Evolutionary conservation across 2,329 filamentous ascomycete genomes (phyloP), one percentile per base, ranked within the genome.

Genomic region (Xylaria sp.): DNA sequence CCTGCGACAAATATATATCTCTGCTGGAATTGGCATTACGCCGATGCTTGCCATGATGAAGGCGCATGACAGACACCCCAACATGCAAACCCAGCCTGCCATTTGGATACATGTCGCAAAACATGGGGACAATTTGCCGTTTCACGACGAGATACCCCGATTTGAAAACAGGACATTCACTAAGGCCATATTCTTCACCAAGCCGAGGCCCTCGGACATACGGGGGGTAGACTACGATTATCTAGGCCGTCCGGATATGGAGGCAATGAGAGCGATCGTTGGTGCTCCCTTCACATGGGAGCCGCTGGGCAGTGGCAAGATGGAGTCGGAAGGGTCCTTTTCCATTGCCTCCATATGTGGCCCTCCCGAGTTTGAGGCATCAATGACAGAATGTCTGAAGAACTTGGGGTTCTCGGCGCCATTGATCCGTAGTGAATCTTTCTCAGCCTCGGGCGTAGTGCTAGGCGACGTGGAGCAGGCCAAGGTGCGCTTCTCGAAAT

Each of bases 21-120:
- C 70, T 8, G 68, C 70, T 1, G 68, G 68, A 9, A 68, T 71
- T 21, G 70, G 70, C 17, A 64, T 72, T 31, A 72, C 68, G 10
- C 68, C 70, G 13, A 54, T 70, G 38, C 62, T 70, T 10, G 60
- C 68, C 38, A 71, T 71, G 70, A 64, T 69, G 61, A 67, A 68
- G 48, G 66, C 64, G 8, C 68, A 71, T 48, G 63, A 61, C n/a
- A 37, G 21, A 10, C 68, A 71, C 48, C 57, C 65, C 9, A 67
- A 64, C 21, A 52, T 64, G 53, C 37, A 46, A 11, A 17, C n/a
- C 1, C 41, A 54, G 13, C 65, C 67, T 2, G 64, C 65, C 3
- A 31, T 70, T 21, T 70, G 68, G 68, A 63, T 71, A 37, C 67
- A 71, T 41, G 68, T 70, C 1, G 53, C 58, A 19, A 51, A 33